Base-by-base conservation (phyloP, 345 rosid genomes). In the Alliaria petiolata region DNA sequence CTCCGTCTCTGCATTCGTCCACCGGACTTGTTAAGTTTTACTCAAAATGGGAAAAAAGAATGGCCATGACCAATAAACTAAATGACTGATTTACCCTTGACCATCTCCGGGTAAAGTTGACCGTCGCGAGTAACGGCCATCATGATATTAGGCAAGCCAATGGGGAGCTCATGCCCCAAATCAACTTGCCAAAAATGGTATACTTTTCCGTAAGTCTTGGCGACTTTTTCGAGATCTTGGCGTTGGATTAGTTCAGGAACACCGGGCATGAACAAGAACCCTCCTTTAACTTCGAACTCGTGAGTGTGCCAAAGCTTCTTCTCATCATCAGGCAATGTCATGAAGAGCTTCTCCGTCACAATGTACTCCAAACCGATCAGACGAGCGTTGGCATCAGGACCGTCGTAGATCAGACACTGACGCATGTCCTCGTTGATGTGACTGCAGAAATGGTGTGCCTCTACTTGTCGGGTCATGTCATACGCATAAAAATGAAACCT, bases 161-260 rank as follows among this genome's bases (percentile, higher is more conserved):
- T 70, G 9, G 96, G 96, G 26, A 93, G 84, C 62, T 76, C 72
- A 58, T 90, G 85, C 9, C 95, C 97, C 69, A 22, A 75, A 44
- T 93, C 98, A 7, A 85, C 84, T 81, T 90, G 98, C 98, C 98
- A 93, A 39, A 93, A 93, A 49, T 90, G 97, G 67, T 76, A 71
- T 8, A 83, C 81, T 82, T 90, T 87, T 1, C 96, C 96, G 12
- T 87, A 89, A 16, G 92, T 89, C 70, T 84, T 87, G 36, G 80
- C 78, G 0, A 87, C 84, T 76, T 84, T 90, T 28, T 85, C 92
- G 5, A 90, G 82, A 35, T 91, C 98, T 76, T 70, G 81, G 9
- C 87, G 80, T 75, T 87, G 77, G 4, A 86, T 70, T 0, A 81
- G 81, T 11, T 88, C 91, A 0, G 96, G 92, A 8, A 87, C 72